phyloP scores from a whole-genome alignment of 2,329 filamentous ascomycete genomes.

The Fusarium verrucosum region DNA sequence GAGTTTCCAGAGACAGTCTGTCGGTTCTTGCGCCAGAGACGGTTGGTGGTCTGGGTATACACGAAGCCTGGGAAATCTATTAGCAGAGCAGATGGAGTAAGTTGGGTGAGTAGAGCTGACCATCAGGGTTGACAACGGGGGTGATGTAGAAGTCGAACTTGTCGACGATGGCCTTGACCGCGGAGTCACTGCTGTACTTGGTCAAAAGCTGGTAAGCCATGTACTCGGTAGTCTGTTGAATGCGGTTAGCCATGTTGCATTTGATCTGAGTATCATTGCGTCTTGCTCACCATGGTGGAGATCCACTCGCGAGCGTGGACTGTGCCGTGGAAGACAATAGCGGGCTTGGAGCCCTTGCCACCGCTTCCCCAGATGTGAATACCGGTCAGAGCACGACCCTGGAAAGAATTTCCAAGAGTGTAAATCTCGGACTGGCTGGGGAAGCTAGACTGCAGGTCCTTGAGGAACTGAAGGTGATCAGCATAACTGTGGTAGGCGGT shows the following conservation, averaged over 20 bases:
- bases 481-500: slow-evolving; percentile 30
- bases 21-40: slow-evolving; percentile 71
- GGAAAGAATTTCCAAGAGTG: slow-evolving; percentile 23
- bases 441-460: slow-evolving; percentile 25
- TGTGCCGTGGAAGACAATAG: slow-evolving; percentile 28
- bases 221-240: slow-evolving; percentile 18
- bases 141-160: slow-evolving; percentile 74
- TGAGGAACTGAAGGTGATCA: slow-evolving; percentile 27
- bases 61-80: slow-evolving; percentile 34
- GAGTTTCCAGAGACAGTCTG: slow-evolving; percentile 51
- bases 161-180: slow-evolving; percentile 57
- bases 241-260: neutral
- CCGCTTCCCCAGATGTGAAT: slow-evolving; percentile 35
- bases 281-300: slow-evolving; percentile 11
- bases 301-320: slow-evolving; percentile 35
- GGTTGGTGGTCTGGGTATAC: slow-evolving; percentile 64
- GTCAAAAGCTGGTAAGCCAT: slow-evolving; percentile 32
- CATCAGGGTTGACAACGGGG: slow-evolving; percentile 69
- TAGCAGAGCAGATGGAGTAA: neutral
- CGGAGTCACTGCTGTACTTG: slow-evolving; percentile 25
- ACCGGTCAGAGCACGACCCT: slow-evolving; percentile 23
- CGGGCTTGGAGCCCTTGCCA: slow-evolving; percentile 33
- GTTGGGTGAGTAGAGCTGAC: slow-evolving; percentile 43
- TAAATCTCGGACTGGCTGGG: slow-evolving; percentile 23
- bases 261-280: accelerated